phyloP scores from a whole-genome alignment of 768 basidiomycete species.

The Calocera cornea region DNA sequence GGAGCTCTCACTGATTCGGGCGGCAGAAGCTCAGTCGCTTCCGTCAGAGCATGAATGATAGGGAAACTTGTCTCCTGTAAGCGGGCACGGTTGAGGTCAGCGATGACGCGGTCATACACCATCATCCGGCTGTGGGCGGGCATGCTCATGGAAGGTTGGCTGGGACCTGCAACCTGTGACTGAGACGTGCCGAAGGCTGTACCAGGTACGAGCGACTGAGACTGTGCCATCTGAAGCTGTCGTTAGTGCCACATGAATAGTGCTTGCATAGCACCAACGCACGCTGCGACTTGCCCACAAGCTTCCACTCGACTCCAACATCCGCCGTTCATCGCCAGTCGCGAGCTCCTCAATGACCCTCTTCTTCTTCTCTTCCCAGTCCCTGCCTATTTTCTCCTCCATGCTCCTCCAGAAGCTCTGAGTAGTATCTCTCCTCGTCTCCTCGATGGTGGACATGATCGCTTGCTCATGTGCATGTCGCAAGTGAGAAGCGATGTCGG shows the following conservation, averaged over 20 bases:
- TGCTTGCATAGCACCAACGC: background rate
- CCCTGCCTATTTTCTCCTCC: constrained; percentile 56
- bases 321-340: constrained; percentile 1
- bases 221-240: background rate
- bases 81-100: constrained; percentile 62
- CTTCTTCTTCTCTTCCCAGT: constrained; percentile 87
- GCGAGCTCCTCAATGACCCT: constrained; percentile 82
- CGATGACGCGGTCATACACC: constrained; percentile 76
- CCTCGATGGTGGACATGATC: constrained; percentile 86
- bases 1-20: constrained; percentile 1
- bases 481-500: constrained; percentile 84
- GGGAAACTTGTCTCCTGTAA: constrained; percentile 61
- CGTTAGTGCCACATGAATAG: background rate
- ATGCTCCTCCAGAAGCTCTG: constrained; percentile 71
- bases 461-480: constrained; percentile 93
- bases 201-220: background rate
- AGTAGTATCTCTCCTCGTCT: constrained; percentile 72
- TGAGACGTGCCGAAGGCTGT: background rate
- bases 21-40: constrained; percentile 37
- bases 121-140: constrained; percentile 80
- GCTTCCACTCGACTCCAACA: constrained; percentile 5
- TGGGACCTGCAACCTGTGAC: background rate
- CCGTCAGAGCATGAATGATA: constrained; percentile 54
- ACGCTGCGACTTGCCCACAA: constrained; percentile 10
- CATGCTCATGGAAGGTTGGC: constrained; percentile 11